These are phyloP conservation scores for Geotrichum restrictum DNA, from an alignment of 1,139 yeast genomes.

Conservation along the genomic window DNA sequence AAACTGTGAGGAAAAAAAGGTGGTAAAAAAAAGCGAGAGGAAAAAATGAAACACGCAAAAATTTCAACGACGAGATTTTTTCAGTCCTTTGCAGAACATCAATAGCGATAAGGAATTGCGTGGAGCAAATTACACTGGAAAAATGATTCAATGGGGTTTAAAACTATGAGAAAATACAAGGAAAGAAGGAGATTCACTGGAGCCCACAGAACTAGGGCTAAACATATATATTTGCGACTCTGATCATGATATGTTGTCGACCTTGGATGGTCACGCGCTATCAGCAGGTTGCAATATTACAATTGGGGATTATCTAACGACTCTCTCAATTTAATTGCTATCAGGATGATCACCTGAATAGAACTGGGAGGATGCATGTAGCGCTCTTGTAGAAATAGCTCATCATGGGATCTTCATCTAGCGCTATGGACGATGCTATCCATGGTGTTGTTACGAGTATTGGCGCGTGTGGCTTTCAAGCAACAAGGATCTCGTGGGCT, in stretches of 20 bases:
- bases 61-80: neutral
- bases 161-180: neutral
- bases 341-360: too few species aligned
- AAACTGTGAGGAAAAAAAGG: neutral
- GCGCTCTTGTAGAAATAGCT: too few species aligned
- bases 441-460: too few species aligned
- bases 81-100: neutral
- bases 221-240: neutral
- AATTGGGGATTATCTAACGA: neutral
- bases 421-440: too few species aligned
- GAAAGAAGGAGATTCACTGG: too few species aligned
- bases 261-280: constrained; percentile 7
- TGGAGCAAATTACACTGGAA: neutral
- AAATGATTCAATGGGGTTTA: neutral
- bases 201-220: too few species aligned
- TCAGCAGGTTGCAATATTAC: too few species aligned
- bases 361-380: too few species aligned
- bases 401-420: too few species aligned
- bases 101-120: neutral
- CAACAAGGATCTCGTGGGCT: too few species aligned
- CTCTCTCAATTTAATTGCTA: too few species aligned
- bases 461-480: too few species aligned
- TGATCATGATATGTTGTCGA: neutral
- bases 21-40: constrained; percentile 1
- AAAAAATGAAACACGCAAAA: constrained; percentile 1